Evolutionary conservation across 1,139 yeast species (phyloP).

Genomic region (Sugiyamaella sp.): DNA sequence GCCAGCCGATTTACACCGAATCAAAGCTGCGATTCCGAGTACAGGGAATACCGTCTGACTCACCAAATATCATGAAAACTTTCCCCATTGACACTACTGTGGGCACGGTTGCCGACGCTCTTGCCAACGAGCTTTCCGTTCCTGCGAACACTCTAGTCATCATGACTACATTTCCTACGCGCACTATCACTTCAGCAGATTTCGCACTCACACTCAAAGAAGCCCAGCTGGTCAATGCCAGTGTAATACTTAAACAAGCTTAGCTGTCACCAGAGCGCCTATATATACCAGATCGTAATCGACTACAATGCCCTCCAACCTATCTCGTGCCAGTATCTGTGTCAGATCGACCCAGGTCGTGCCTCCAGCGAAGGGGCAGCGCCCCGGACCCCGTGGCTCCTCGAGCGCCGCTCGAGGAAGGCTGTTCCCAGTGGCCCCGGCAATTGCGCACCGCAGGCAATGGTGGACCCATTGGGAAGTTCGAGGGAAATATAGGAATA

Average conservation of each 20-base stretch:
- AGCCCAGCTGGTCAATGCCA: conserved; percentile 39
- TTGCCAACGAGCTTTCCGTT: conserved; percentile 34
- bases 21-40: conserved; percentile 41
- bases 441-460: background rate
- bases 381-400: conserved; percentile 2
- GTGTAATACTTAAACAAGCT: conserved; percentile 29
- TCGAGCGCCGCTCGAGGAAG: background rate
- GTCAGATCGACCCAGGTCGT: background rate
- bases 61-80: conserved; percentile 34
- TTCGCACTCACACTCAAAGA: conserved; percentile 37
- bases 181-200: conserved; percentile 31
- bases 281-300: too few relatives aligned
- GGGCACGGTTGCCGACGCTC: conserved; percentile 38
- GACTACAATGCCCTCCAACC: background rate
- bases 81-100: conserved; percentile 40
- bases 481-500: too few relatives aligned
- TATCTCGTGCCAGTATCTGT: background rate
- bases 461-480: background rate
- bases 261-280: too few relatives aligned
- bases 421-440: too few relatives aligned
- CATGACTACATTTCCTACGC: conserved; percentile 43
- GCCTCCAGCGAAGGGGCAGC: background rate
- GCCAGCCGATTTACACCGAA: conserved; percentile 36
- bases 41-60: conserved; percentile 32
- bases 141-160: conserved; percentile 32